Evolutionary conservation across 2,329 filamentous ascomycete species (phyloP).

Genomic region (Lomentospora prolificans): DNA sequence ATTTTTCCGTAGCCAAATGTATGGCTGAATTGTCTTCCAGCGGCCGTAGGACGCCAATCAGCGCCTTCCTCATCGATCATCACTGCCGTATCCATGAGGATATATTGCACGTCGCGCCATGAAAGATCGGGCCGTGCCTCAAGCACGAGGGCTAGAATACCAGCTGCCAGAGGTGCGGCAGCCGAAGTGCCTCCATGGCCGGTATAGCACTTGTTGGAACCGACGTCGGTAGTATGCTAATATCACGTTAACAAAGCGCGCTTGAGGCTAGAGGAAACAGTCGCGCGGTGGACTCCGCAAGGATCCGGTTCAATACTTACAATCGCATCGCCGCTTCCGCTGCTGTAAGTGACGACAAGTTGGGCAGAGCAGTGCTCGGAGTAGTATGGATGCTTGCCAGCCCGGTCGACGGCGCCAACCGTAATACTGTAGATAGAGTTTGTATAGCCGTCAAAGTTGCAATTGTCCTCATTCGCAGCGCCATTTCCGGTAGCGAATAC

Average conservation of each 20-base stretch:
- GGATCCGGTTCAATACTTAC: constrained; percentile 27
- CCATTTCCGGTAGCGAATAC: constrained; percentile 97
- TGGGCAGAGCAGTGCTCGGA: constrained; percentile 94
- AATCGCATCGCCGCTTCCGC: constrained; percentile 78
- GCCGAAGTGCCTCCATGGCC: constrained; percentile 93
- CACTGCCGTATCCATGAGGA: constrained; percentile 75
- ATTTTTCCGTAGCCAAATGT: constrained; percentile 94
- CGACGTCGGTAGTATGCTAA: constrained; percentile 91
- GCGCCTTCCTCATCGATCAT: constrained; percentile 59
- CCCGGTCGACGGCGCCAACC: constrained; percentile 82
- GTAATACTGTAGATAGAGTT: constrained; percentile 99
- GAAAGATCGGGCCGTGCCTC: constrained; percentile 75
- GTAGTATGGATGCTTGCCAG: constrained; percentile 86
- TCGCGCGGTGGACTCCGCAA: background rate
- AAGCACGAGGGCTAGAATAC: constrained; percentile 81
- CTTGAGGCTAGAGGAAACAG: background rate
- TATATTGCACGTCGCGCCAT: constrained; percentile 92
- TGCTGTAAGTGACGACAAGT: constrained; percentile 93
- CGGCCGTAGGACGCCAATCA: constrained; percentile 70
- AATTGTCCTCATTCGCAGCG: constrained; percentile 79
- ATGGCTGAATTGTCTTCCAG: constrained; percentile 84
- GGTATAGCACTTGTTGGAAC: constrained; percentile 65
- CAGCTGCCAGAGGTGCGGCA: constrained; percentile 84
- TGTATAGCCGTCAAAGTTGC: constrained; percentile 98
- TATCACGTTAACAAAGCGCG: background rate